Conservation (phyloP, 2,329 filamentous ascomycete species). For the Colletotrichum sp. region DNA sequence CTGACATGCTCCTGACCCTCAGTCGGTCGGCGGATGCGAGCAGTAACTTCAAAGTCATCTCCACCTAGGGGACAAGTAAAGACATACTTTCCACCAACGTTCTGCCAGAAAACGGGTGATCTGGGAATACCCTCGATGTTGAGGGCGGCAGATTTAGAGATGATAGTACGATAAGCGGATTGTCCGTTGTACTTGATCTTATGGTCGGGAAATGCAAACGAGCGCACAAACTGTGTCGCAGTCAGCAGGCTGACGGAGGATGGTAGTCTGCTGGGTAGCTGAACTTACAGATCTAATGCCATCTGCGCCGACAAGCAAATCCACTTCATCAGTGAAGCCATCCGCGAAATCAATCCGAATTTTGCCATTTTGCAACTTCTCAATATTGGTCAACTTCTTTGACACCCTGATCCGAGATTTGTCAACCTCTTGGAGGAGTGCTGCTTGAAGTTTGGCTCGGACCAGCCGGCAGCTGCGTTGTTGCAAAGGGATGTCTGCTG, state of each 20-base stretch:
- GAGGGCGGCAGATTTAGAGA: slow-evolving; percentile 27
- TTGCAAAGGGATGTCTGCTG: slow-evolving; percentile 27
- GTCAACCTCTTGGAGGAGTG: slow-evolving; percentile 51
- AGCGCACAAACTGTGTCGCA: slow-evolving; percentile 39
- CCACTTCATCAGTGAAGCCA: slow-evolving; percentile 39
- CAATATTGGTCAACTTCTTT: slow-evolving; percentile 45
- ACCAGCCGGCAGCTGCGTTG: slow-evolving; percentile 31
- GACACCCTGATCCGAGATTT: slow-evolving; percentile 46
- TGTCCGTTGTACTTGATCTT: slow-evolving; percentile 47
- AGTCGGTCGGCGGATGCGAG: slow-evolving; percentile 24
- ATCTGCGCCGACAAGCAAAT: slow-evolving; percentile 57
- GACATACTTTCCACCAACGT: slow-evolving; percentile 32
- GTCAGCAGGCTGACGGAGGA: rapidly evolving
- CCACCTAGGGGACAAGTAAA: slow-evolving; percentile 37
- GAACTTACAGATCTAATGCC: slow-evolving; percentile 52
- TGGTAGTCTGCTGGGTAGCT: rapidly evolving
- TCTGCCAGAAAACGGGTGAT: slow-evolving; percentile 35
- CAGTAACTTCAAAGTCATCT: slow-evolving; percentile 38
- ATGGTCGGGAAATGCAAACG: slow-evolving; percentile 45
- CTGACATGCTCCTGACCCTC: slow-evolving; percentile 31
- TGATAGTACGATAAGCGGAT: slow-evolving; percentile 36
- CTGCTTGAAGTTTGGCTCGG: slow-evolving; percentile 49
- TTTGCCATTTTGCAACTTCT: slow-evolving; percentile 39
- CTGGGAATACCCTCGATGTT: slow-evolving; percentile 33
- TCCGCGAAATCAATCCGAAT: slow-evolving; percentile 51